These are phyloP conservation scores for Thymus quinquecostatus DNA, from an alignment of 257 asterid genomes.

Conservation along the genomic window DNA sequence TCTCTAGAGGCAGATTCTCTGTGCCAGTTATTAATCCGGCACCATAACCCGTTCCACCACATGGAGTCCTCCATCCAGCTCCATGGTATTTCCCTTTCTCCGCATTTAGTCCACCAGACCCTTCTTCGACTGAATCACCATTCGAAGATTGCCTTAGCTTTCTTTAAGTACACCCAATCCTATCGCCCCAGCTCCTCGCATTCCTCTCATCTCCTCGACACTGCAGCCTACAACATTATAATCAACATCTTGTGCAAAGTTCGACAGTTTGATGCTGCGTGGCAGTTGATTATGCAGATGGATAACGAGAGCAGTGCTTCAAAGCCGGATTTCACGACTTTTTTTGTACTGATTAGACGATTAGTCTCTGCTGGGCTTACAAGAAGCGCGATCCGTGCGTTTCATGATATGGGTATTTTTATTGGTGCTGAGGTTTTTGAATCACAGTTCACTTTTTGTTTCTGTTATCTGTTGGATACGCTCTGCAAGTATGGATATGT, in stretches of 20 bases:
- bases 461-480: conserved; percentile 73
- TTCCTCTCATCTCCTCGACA: conserved; percentile 43
- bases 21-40: conserved; percentile 65
- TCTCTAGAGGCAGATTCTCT: conserved; percentile 71
- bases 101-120: conserved; percentile 69
- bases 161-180: conserved; percentile 55
- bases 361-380: conserved; percentile 71
- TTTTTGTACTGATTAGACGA: conserved; percentile 68
- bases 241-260: conserved; percentile 73
- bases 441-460: conserved; percentile 41
- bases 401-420: conserved; percentile 68
- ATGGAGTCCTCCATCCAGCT: conserved; percentile 87
- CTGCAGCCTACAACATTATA: conserved; percentile 65
- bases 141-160: conserved; percentile 85
- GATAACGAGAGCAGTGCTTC: conserved; percentile 39
- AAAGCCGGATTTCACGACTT: conserved; percentile 77
- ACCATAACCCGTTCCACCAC: conserved; percentile 93
- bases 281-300: conserved; percentile 81
- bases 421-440: conserved; percentile 44
- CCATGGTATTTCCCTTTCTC: conserved; percentile 61
- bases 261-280: conserved; percentile 81
- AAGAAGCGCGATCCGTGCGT: conserved; percentile 71
- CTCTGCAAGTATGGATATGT: conserved; percentile 89
- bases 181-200: conserved; percentile 38
- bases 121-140: conserved; percentile 74